phyloP scores from a whole-genome alignment of 2,329 filamentous ascomycete species.

The Cordyceps tenuipes region DNA sequence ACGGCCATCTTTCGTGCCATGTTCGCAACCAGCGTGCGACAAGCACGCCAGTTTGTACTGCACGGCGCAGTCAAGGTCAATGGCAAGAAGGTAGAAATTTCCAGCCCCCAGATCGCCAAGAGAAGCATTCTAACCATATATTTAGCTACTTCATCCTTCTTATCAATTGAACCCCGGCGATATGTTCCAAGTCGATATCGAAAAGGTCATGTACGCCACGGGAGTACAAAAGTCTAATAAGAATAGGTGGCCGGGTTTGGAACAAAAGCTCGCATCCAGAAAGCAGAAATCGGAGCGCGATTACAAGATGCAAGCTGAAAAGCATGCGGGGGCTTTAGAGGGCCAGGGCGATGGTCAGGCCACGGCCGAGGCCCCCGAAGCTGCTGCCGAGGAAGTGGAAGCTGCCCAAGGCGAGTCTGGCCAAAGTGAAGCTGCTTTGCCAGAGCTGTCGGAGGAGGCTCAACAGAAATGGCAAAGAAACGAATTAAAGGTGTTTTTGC shows the following conservation, averaged over 20 bases:
- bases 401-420: conserved; percentile 14
- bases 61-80: conserved; percentile 94
- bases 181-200: conserved; percentile 91
- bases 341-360: not conserved
- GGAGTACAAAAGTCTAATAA: conserved; percentile 56
- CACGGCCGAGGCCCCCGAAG: conserved; percentile 5
- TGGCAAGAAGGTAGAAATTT: conserved; percentile 72
- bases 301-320: conserved; percentile 12
- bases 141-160: conserved; percentile 79
- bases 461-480: not conserved
- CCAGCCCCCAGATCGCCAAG: too few relatives aligned
- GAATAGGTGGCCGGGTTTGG: conserved; percentile 18
- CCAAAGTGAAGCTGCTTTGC: conserved; percentile 12
- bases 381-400: not conserved
- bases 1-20: conserved; percentile 89
- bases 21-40: conserved; percentile 87
- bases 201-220: conserved; percentile 81
- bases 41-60: conserved; percentile 88
- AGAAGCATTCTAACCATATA: not conserved
- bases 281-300: conserved; percentile 20
- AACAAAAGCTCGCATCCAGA: conserved; percentile 20
- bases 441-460: conserved; percentile 1
- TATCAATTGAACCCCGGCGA: conserved; percentile 96
- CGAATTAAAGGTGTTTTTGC: not conserved
- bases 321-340: not conserved